Base-by-base conservation (phyloP, 2,329 filamentous ascomycete species). In the Chaetomium sp. region DNA sequence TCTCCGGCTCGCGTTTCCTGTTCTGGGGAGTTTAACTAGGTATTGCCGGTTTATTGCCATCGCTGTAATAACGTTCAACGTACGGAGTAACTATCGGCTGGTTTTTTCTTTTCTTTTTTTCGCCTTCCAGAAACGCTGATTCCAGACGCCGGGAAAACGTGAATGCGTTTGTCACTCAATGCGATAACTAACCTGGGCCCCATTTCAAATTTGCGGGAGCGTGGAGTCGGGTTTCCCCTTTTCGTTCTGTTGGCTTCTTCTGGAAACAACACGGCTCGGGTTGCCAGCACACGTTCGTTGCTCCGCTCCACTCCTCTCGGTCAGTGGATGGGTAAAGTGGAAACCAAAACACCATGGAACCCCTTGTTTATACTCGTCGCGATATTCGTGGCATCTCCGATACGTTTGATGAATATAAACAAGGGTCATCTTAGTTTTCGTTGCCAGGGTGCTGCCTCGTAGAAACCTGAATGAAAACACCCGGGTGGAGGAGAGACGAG, bases 351-450 rank as follows among this genome's bases (percentile, higher is more conserved):
- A 42, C 29, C 31, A 51, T 25, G 53, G 13, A 27, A 4, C 4
- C 51, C 16, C 53, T n/a, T 42, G 50, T 33, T 42, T n/a, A 29
- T 31, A 29, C 38, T 19, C 21, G 8, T 51, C 49, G 23, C 50
- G 27, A 42, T 31, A 49, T 64, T 64, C 19, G 5, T 60, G 27
- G 29, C 29, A 64, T 60, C 57, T 60, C 62, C 62, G 38, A 45
- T 49, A 33, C 9, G 29, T 16, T 42, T 23, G 25, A 25, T 51
- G 25, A 29, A 29, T 53, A 53, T 53, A 29, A 27, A 7, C 50
- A 19, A 16, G 50, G 50, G 13, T 29, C 25, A 27, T 31, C 12
- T 31, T 29, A 53, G 12, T 31, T 31, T n/a, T 0, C 25, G 2
- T 13, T 23, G n/a, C 23, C 16, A 29, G 38, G 38, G 53, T 38